Evolutionary conservation across 2,329 filamentous ascomycete species (phyloP).

Genomic region (Ramichloridium luteum): DNA sequence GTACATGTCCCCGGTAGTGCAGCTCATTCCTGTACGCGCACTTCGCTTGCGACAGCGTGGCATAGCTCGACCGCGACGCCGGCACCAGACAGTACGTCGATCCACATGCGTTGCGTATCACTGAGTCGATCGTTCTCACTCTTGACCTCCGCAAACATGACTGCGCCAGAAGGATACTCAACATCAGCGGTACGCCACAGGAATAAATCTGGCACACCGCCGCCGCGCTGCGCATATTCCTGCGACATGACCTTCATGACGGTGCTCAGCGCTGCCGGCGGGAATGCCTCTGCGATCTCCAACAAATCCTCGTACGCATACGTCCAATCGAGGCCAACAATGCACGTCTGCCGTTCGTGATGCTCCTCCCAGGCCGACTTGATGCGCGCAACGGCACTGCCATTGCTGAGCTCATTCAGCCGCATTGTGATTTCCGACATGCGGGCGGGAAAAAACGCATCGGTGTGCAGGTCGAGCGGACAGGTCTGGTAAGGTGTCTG

Average conservation of each 20-base stretch:
- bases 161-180: conserved; percentile 17
- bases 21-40: conserved; percentile 24
- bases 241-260: conserved; percentile 92
- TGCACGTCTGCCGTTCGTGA: conserved; percentile 60
- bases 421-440: conserved; percentile 80
- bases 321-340: conserved; percentile 87
- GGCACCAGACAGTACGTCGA: conserved; percentile 77
- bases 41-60: conserved; percentile 48
- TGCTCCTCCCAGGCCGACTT: conserved; percentile 56
- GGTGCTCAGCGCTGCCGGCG: conserved; percentile 64
- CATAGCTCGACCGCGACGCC: conserved; percentile 78
- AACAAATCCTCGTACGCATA: conserved; percentile 67
- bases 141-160: conserved; percentile 37
- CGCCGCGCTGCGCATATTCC: conserved; percentile 76
- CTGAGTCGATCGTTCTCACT: conserved; percentile 76
- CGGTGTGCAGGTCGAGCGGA: conserved; percentile 82
- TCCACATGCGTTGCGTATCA: conserved; percentile 93
- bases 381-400: conserved; percentile 56
- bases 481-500: conserved; percentile 92
- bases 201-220: conserved; percentile 85
- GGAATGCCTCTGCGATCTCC: conserved; percentile 68
- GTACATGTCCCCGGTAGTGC: too few relatives aligned
- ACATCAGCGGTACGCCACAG: conserved; percentile 48
- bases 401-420: conserved; percentile 77
- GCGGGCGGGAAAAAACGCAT: conserved; percentile 79